Evolutionary conservation across 306 rosid species (phyloP).

Genomic region (Styphnolobium japonicum): DNA sequence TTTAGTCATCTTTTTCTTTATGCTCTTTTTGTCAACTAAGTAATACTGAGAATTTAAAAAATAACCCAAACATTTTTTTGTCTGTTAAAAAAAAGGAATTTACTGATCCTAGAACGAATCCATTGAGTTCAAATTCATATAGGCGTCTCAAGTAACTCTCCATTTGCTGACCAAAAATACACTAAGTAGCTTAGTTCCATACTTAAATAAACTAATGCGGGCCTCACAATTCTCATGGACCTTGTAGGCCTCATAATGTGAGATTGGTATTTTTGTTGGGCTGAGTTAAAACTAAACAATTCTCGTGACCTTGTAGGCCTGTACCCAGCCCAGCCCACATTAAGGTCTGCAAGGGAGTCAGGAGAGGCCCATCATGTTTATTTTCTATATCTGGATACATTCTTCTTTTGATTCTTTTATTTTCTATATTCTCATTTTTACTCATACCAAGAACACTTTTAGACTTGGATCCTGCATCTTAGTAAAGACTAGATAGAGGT

Average conservation of each 20-base stretch:
- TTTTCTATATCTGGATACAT: neutral
- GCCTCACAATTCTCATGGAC: too few species aligned
- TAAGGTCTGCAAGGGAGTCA: too few species aligned
- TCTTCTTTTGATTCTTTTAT: neutral
- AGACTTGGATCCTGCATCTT: too few species aligned
- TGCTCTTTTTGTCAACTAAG: too few species aligned
- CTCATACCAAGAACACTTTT: too few species aligned
- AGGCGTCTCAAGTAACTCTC: neutral
- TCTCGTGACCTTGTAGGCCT: neutral
- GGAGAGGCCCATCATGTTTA: neutral
- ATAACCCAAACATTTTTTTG: neutral
- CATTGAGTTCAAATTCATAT: neutral
- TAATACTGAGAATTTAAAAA: neutral
- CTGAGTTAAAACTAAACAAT: neutral
- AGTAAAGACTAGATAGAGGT: too few species aligned
- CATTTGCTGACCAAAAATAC: too few species aligned
- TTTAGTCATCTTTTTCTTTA: too few species aligned
- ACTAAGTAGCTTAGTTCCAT: too few species aligned
- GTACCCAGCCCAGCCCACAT: neutral
- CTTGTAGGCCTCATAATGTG: too few species aligned
- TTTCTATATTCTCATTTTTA: too few species aligned
- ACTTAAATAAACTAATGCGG: neutral
- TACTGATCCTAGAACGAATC: neutral
- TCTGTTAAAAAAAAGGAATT: neutral
- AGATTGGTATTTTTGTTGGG: neutral